Conservation (phyloP, 495 filamentous ascomycete species). For the Diplogelasinospora grovesii region DNA sequence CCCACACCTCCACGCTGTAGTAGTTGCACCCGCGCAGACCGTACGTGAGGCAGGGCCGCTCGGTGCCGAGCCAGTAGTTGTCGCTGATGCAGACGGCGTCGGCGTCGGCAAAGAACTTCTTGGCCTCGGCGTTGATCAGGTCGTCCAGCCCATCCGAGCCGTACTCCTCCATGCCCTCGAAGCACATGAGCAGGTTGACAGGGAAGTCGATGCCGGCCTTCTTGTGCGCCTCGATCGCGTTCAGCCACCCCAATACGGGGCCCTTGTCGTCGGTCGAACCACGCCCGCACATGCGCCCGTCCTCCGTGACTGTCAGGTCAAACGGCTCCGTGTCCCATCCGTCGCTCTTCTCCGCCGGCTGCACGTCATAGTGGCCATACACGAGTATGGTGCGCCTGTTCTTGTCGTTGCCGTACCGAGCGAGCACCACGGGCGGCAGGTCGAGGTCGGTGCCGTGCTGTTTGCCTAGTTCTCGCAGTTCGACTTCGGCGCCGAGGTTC, state of each 20-base stretch:
- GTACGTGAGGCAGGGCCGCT: conserved; percentile 97
- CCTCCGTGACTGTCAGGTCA: conserved; percentile 75
- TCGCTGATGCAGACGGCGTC: conserved; percentile 98
- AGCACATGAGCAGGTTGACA: conserved; percentile 98
- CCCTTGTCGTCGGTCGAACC: conserved; percentile 98
- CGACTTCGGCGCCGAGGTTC: conserved; percentile 75
- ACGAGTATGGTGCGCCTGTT: conserved; percentile 91
- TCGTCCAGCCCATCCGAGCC: conserved; percentile 95
- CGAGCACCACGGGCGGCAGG: conserved; percentile 86
- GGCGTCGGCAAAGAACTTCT: conserved; percentile 86
- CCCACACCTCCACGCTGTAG: conserved; percentile 81
- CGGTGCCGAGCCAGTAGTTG: conserved; percentile 99
- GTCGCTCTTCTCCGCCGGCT: conserved; percentile 87
- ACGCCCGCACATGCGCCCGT: conserved; percentile 92
- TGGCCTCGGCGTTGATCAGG: conserved; percentile 80
- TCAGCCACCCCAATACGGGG: conserved; percentile 94
- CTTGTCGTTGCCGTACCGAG: conserved; percentile 82
- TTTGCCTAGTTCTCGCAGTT: conserved; percentile 77
- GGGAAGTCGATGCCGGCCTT: conserved; percentile 90
- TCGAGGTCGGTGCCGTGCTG: conserved; percentile 87
- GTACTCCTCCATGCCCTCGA: conserved; percentile 99
- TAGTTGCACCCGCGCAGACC: conserved; percentile 97
- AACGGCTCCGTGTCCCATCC: conserved; percentile 98
- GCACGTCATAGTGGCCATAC: conserved; percentile 98
- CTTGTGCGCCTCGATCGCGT: conserved; percentile 94